Base-by-base conservation (phyloP, 306 rosid species). In the Mucuna pruriens region DNA sequence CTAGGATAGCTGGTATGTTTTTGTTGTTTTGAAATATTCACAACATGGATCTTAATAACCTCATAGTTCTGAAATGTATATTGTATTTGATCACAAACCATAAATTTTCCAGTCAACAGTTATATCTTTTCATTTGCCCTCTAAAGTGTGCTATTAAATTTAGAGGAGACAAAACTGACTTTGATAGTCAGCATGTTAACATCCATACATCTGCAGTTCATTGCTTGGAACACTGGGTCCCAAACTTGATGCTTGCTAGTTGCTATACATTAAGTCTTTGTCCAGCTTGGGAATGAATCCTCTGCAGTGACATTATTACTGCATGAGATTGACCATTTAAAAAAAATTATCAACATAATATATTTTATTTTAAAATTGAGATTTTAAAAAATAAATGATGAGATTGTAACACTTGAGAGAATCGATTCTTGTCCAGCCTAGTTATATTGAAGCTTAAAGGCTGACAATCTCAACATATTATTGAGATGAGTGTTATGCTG, bases 1-100 rank as follows among this genome's bases (percentile, higher is more conserved):
- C 99, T 19, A 94, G 94, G 65, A 74, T 96, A 88, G 99, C 99
- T 71, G 97, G 97, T 93, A 89, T 52, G 88, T 11, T 7, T 54
- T 84, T 78, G 8, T 54, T 25, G 46, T 39, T 78, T 52, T 77
- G 20, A 67, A 6, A 62, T 61, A 29, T 48, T 48, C n/a, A 23
- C 16, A 33, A 45, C 39, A 13, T 39, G 52, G 20, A 33, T 6
- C n/a, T 63, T 63, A 34, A 67, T 20, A 39, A 40, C 12, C 11
- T 6, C 6, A 6, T 19, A 1, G 20, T 20, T 42, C 6, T 69
- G 33, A 42, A 3, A 44, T 16, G 22, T 7, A 25, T 7, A 13
- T 60, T 20, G 52, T 20, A 20, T 20, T 39, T 19, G 0, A 9
- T 66, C 31, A 20, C 33, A 13, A 5, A 39, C 52, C 51, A 20